Percentiles rank a stretch among this genome's conserved stretches.
These are phyloP conservation scores for Candida gigantensis DNA, from an alignment of 1,139 yeast genomes.

Conservation along the genomic window DNA sequence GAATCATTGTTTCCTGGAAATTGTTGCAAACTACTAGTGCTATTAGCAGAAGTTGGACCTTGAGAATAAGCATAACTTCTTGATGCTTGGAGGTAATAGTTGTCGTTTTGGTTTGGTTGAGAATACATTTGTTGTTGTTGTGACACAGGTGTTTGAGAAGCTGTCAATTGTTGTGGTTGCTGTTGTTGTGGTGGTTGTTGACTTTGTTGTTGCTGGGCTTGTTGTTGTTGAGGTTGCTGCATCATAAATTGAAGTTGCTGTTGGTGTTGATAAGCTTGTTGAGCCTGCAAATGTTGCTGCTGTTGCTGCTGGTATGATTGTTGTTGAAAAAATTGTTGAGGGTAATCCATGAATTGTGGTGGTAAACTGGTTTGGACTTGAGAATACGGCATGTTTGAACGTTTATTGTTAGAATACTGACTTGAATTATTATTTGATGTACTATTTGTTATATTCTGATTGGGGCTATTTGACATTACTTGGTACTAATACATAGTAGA, in stretches of 20 bases:
- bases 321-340: constrained; percentile 10
- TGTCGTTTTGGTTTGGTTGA: constrained; percentile 4
- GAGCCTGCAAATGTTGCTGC: constrained; percentile 7
- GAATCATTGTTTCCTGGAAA: constrained; percentile 6
- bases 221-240: constrained; percentile 6
- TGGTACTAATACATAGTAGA: constrained; percentile 8
- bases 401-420: constrained; percentile 1
- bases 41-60: constrained; percentile 2
- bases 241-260: constrained; percentile 5
- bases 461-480: constrained; percentile 13
- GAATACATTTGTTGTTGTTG: constrained; percentile 4
- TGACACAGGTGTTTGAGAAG: constrained; percentile 3
- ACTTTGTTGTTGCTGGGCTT: constrained; percentile 9
- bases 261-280: constrained; percentile 4
- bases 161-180: constrained; percentile 2
- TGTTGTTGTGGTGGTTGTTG: constrained; percentile 7
- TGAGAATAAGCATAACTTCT: constrained; percentile 4
- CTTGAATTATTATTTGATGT: constrained; percentile 2
- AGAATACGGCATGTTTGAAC: constrained; percentile 6
- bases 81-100: constrained; percentile 5
- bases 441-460: constrained; percentile 5
- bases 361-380: constrained; percentile 9
- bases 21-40: constrained; percentile 4
- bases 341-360: constrained; percentile 10
- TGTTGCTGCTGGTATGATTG: constrained; percentile 6